phyloP scores from a whole-genome alignment of 805 yeast species.

The Metschnikowia cerradonensis region DNA sequence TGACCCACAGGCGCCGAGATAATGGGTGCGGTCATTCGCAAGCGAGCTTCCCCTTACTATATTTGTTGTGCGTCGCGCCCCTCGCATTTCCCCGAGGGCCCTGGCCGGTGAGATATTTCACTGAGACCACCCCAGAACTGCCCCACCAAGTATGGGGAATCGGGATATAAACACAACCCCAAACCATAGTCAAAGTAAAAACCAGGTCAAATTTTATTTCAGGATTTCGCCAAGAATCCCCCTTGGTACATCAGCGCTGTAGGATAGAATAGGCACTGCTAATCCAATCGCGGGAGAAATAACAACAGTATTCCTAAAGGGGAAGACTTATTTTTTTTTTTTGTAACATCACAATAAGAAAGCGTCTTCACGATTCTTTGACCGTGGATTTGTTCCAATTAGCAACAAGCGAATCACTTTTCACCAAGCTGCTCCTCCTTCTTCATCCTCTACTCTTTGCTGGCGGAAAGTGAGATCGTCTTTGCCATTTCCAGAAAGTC shows the following conservation, averaged over 20 bases:
- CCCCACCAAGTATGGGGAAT: background rate
- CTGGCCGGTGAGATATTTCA: background rate
- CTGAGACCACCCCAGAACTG: background rate
- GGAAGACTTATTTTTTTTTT: slow-evolving; percentile 1
- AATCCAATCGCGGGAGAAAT: slow-evolving; percentile 6
- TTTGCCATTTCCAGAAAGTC: background rate
- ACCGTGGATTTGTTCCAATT: background rate
- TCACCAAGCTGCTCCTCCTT: background rate
- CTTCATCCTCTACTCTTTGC: background rate
- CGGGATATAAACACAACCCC: no score
- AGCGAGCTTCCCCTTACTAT: slow-evolving; percentile 3
- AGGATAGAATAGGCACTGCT: background rate
- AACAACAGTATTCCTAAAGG: slow-evolving; percentile 2
- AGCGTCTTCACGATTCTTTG: background rate
- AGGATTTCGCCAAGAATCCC: background rate
- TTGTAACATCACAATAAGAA: slow-evolving; percentile 1
- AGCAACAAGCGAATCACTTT: background rate
- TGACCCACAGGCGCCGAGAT: background rate
- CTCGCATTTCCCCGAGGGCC: slow-evolving; percentile 1
- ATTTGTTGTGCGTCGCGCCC: slow-evolving; percentile 2
- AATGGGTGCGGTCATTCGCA: background rate
- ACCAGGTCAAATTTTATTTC: background rate
- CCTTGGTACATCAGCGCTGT: background rate
- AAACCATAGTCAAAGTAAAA: background rate
- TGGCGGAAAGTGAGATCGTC: background rate